Base-by-base conservation (phyloP, 345 rosid species). In the Aurinia saxatilis region DNA sequence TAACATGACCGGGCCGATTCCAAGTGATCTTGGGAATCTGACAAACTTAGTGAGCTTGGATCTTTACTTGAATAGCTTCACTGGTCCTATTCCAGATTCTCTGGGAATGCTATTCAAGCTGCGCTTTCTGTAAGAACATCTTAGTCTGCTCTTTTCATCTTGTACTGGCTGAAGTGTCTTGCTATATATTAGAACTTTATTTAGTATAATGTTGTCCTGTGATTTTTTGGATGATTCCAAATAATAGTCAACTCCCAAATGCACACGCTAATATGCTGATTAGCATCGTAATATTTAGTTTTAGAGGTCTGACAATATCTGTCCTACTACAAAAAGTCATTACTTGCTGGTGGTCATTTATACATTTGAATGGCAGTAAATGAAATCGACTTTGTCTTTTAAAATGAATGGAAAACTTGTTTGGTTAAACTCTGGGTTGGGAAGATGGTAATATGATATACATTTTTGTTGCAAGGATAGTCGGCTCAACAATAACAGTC, bases 11-110 rank as follows among this genome's bases (percentile, higher is more conserved):
- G 98, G 98, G 57, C 83, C 87, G 1, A 72, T 92, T 67, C 98
- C 98, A 39, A 83, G 82, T 44, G 91, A 91, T 77, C 90, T 89
- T 73, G 98, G 98, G 63, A 89, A 89, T 72, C 75, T 92, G 73
- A 89, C 93, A 60, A 86, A 67, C 83, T 79, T 89, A 79, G 96
- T 92, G 70, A 92, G 98, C 87, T 79, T 92, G 91, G 98, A 92
- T 84, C 96, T 92, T 53, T 92, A 92, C 81, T 66, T 89, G 72
- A 92, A 92, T 71, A 77, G 81, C 67, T 89, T 92, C 72, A 73
- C 71, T 50, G 98, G 96, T 73, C 89, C 87, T 38, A 85, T 92
- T 29, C 95, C 98, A 9, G 87, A 78, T 47, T 71, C 95, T 17
- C 73, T 91, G 66, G 95, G 96, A 42, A 91, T 75, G 77, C 84